Conservation (phyloP, 495 filamentous ascomycete genomes). For the Schizothecium vesticola region DNA sequence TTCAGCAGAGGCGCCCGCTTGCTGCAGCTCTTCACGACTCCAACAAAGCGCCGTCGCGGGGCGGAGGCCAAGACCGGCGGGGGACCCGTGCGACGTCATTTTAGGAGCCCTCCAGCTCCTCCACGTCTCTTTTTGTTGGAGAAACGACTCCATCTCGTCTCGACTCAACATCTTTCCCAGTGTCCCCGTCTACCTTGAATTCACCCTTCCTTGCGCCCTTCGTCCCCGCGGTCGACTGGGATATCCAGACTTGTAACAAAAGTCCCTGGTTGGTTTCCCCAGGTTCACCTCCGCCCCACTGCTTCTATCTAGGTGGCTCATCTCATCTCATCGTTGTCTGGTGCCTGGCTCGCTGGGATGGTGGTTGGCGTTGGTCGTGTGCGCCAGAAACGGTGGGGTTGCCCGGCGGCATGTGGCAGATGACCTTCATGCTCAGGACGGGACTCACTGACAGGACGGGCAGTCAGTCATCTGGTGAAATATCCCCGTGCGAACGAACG, state of each 20-base stretch:
- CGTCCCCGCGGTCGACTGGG: neutral
- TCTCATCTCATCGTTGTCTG: neutral
- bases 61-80: neutral
- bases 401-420: constrained; percentile 3
- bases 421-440: constrained; percentile 3
- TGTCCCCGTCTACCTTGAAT: neutral
- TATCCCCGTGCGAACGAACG: neutral
- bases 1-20: no score
- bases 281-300: neutral
- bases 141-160: neutral
- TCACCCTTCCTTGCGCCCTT: neutral
- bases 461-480: neutral
- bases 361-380: constrained; percentile 9
- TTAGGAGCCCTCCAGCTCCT: neutral
- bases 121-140: neutral
- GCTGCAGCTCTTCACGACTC: neutral
- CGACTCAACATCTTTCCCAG: neutral
- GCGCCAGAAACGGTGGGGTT: constrained; percentile 1
- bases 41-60: neutral
- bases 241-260: neutral
- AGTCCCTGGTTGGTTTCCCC: neutral
- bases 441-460: neutral
- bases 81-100: neutral
- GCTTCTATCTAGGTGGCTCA: neutral
- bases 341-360: neutral